phyloP scores from a whole-genome alignment of 2,329 filamentous ascomycete species.

The Botryotinia convoluta region DNA sequence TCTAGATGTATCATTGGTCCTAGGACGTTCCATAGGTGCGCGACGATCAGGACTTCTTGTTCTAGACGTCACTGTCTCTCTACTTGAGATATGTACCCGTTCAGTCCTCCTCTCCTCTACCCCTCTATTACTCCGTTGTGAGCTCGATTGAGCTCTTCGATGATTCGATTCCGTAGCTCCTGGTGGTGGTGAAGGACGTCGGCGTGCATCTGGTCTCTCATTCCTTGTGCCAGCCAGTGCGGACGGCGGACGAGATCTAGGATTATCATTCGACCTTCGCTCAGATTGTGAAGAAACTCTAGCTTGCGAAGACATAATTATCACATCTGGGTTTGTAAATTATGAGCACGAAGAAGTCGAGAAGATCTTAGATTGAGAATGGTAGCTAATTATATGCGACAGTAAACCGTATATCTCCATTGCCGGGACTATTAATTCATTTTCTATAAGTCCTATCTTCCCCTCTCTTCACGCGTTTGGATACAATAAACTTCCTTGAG shows the following conservation, averaged over 20 bases:
- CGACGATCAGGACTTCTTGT: conserved; percentile 55
- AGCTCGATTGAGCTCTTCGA: conserved; percentile 57
- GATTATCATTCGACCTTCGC: conserved; percentile 33
- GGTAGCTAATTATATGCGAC: conserved; percentile 12
- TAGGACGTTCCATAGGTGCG: conserved; percentile 21
- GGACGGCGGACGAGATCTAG: conserved; percentile 35
- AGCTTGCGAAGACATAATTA: conserved; percentile 38
- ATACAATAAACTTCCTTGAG: conserved; percentile 12
- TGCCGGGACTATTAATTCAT: conserved; percentile 8
- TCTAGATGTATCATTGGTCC: conserved; percentile 32
- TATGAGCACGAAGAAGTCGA: conserved; percentile 11
- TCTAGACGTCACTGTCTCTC: conserved; percentile 60
- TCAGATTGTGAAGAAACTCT: conserved; percentile 36
- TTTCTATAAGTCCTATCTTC: neutral
- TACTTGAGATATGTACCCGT: conserved; percentile 55
- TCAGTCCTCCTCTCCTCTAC: conserved; percentile 53
- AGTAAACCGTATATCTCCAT: conserved; percentile 17
- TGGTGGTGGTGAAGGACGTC: conserved; percentile 33
- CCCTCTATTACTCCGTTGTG: conserved; percentile 49
- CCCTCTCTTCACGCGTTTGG: conserved; percentile 17
- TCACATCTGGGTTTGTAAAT: conserved; percentile 31
- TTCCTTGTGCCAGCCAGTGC: conserved; percentile 29
- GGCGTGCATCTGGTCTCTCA: conserved; percentile 30
- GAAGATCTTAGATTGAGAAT: conserved; percentile 1
- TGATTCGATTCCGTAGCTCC: conserved; percentile 42